Evolutionary conservation across 345 rosid species (phyloP).

Genomic region (Mangifera indica): DNA sequence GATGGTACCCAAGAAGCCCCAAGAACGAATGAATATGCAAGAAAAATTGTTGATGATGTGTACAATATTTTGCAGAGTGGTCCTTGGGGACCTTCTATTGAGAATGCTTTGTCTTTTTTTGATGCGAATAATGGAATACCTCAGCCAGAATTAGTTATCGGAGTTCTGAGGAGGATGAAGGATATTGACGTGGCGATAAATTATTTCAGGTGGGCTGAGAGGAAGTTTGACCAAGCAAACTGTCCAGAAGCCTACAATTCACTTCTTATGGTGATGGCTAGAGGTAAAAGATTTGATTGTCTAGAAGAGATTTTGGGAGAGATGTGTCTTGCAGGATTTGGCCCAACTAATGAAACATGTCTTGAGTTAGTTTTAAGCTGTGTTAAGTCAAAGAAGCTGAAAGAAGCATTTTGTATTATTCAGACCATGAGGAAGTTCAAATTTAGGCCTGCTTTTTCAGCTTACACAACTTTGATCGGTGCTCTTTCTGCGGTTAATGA

Average conservation of each 20-base stretch:
- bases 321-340: constrained; percentile 86
- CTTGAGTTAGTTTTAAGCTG: constrained; percentile 62
- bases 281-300: constrained; percentile 46
- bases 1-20: constrained; percentile 33
- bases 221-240: constrained; percentile 48
- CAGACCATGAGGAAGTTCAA: constrained; percentile 88
- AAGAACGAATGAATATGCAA: constrained; percentile 32
- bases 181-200: constrained; percentile 57
- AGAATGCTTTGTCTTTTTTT: constrained; percentile 51
- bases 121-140: constrained; percentile 35
- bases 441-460: constrained; percentile 90
- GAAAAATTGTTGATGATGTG: constrained; percentile 46
- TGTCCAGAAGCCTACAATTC: constrained; percentile 81
- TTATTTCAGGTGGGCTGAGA: constrained; percentile 82
- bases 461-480: constrained; percentile 88
- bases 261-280: constrained; percentile 72
- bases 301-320: constrained; percentile 76
- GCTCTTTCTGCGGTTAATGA: constrained; percentile 58
- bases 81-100: constrained; percentile 70
- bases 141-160: constrained; percentile 55
- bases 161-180: constrained; percentile 63
- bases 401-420: constrained; percentile 69
- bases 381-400: constrained; percentile 58
- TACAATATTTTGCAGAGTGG: constrained; percentile 56
- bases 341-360: constrained; percentile 53